Percentiles rank a stretch among this genome's conserved stretches.
Evolutionary conservation across 2,329 filamentous ascomycete genomes (phyloP).

Genomic region (Waltergamsia citrina): DNA sequence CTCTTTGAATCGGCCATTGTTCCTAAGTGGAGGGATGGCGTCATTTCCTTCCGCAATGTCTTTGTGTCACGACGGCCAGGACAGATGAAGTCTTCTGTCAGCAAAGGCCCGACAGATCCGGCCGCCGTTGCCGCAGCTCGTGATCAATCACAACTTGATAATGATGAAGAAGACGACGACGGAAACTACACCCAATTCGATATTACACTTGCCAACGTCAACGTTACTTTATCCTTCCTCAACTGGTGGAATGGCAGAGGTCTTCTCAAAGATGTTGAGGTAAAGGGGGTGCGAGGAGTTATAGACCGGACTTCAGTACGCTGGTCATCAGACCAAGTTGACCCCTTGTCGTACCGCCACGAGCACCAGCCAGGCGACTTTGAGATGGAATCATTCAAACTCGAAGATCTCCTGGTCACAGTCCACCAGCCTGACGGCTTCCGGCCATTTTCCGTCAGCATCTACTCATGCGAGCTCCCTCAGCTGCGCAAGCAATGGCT

Average conservation of each 20-base stretch:
- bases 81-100: slow-evolving; percentile 71
- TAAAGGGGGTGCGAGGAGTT: slow-evolving; percentile 87
- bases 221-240: slow-evolving; percentile 92
- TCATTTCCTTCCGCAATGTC: slow-evolving; percentile 94
- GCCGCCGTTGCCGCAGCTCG: slow-evolving; percentile 78
- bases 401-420: slow-evolving; percentile 87
- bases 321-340: slow-evolving; percentile 54
- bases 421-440: slow-evolving; percentile 85
- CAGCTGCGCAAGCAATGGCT: slow-evolving; percentile 92
- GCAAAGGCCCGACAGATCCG: slow-evolving; percentile 83
- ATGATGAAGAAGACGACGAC: slow-evolving; percentile 54
- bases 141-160: slow-evolving; percentile 33
- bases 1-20: slow-evolving; percentile 98
- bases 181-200: slow-evolving; percentile 98
- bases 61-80: slow-evolving; percentile 89
- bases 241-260: slow-evolving; percentile 99
- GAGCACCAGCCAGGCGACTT: slow-evolving; percentile 89
- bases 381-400: slow-evolving; percentile 92
- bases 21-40: slow-evolving; percentile 87
- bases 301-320: slow-evolving; percentile 79
- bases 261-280: slow-evolving; percentile 80
- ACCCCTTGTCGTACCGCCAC: slow-evolving; percentile 81
- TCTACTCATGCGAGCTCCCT: slow-evolving; percentile 90
- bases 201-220: slow-evolving; percentile 86
- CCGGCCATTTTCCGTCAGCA: slow-evolving; percentile 90